Base-by-base conservation (phyloP, 2,329 filamentous ascomycete species). In the Fusarium scirpi region DNA sequence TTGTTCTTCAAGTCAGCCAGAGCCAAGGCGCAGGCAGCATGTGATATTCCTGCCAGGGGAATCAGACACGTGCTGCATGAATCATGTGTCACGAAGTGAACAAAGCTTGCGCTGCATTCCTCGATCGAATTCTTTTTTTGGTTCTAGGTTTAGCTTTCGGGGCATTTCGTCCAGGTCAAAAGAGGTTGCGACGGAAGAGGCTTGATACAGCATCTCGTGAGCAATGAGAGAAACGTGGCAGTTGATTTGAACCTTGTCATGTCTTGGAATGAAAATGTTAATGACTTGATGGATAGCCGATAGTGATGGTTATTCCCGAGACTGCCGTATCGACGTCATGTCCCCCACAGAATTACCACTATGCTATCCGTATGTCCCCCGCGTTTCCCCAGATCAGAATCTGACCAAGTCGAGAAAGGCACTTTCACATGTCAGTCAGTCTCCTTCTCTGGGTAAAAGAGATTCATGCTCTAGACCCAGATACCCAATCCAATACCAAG, bases 401-500 rank as follows among this genome's bases (percentile, higher is more conserved):
- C 48, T 62, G 49, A 25, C 27, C 18, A 20, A 44, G 41, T 43
- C 12, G 11, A 51, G 61, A 46, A 65, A 57, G 57, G 48, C 62
- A 70, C 69, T 76, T 75, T 76, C 74, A 76, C 75, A 74, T 76
- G 75, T 25, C 24, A 25, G n/a, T n/a, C n/a, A n/a, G n/a, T n/a
- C n/a, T n/a, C n/a, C n/a, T n/a, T 25, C 6, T 6, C 24, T 38
- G 32, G 18, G 34, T n/a, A 38, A 38, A 12, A 32, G 34, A 25
- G 32, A 22, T 45, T 27, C 30, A 51, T 51, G 22, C 29, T 25
- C 16, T 25, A n/a, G 18, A 20, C 9, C 32, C 32, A 52, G 38
- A 25, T 32, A 30, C 32, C 27, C 20, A 44, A 41, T 43, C 47
- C 51, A 25, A 25, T 25, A 25, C 25, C 25, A 25, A 25, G 25